Base-by-base conservation (phyloP, 1,139 yeast species). In the Candida sp. region DNA sequence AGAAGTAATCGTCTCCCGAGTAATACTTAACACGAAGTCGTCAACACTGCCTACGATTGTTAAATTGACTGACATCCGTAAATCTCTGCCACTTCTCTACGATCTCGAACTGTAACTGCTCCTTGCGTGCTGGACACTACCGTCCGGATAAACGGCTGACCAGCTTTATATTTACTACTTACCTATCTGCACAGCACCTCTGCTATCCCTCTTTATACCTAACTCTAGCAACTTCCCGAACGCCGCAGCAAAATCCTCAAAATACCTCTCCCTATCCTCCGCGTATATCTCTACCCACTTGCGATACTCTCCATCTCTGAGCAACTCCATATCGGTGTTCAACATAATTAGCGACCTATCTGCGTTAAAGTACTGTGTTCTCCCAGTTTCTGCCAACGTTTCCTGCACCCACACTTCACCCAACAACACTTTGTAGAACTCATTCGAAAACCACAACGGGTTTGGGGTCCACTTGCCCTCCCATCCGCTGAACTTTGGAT, bases 241-340 rank as follows among this genome's bases (percentile, higher is more conserved):
- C 7, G 77, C 86, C 43, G 61, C 62, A 3, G 85, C 70, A 60
- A 85, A 86, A 63, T 84, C 85, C 12, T 65, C 62, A 64, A 73
- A 78, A 65, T 84, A 86, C 51, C 63, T 62, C 3, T 70, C 73
- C 63, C 81, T 77, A 64, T 84, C 85, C 32, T 69, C 68, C 39
- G 88, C 87, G 63, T 84, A 86, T 51, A 67, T 64, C 58, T 77
- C 78, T 22, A 81, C 87, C 75, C 80, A 83, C 47, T 70, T 63
- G 46, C 67, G 67, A 67, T 81, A 84, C 39, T 64, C 65, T 11
- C 76, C 65, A 65, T 86, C 89, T 49, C 69, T 61, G 47, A 81
- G 66, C 48, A 86, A 70, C 40, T 81, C 78, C 76, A 81, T 73
- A 62, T 86, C 91, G 3, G 89, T 77, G 27, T 87, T 87, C 47